These are phyloP conservation scores for Paramecium sonneborni DNA, from an alignment of 73 alveolate genomes.

Conservation along the genomic window DNA sequence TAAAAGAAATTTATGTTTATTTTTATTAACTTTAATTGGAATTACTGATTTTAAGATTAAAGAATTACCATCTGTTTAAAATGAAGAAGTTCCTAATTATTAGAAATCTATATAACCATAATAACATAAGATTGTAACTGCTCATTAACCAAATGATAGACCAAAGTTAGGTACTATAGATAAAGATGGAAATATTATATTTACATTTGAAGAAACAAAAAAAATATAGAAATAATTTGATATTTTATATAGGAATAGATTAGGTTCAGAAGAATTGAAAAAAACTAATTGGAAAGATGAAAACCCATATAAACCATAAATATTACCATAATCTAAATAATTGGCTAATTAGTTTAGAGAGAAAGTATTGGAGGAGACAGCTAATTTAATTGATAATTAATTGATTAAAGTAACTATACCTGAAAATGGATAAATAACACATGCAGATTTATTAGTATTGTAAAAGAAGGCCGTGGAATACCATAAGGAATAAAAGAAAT, in stretches of 20 bases:
- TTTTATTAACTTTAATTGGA: slow-evolving; percentile 54
- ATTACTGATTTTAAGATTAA: slow-evolving; percentile 56
- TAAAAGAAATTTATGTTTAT: slow-evolving; percentile 59
- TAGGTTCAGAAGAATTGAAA: slow-evolving; percentile 58
- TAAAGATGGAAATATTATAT: slow-evolving; percentile 59
- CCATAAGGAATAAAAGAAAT: slow-evolving; percentile 34
- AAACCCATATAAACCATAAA: slow-evolving; percentile 59
- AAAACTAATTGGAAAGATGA: slow-evolving; percentile 62
- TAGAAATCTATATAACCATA: not conserved
- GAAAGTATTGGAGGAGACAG: slow-evolving; percentile 56
- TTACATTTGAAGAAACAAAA: slow-evolving; percentile 57
- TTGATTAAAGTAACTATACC: slow-evolving; percentile 55
- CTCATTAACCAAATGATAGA: slow-evolving; percentile 53
- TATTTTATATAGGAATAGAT: slow-evolving; percentile 62
- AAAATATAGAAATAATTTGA: slow-evolving; percentile 54
- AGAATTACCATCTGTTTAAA: slow-evolving; percentile 49
- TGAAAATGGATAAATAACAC: slow-evolving; percentile 60
- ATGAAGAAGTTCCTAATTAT: slow-evolving; percentile 10
- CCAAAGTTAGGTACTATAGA: slow-evolving; percentile 57
- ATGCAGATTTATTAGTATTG: slow-evolving; percentile 61
- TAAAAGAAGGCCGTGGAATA: slow-evolving; percentile 49
- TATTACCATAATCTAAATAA: slow-evolving; percentile 32
- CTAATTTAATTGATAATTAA: slow-evolving; percentile 57
- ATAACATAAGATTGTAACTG: slow-evolving; percentile 46
- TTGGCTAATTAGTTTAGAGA: slow-evolving; percentile 65